Base-by-base conservation (phyloP, 352 stramenopile species). In the Globisporangium splendens region DNA sequence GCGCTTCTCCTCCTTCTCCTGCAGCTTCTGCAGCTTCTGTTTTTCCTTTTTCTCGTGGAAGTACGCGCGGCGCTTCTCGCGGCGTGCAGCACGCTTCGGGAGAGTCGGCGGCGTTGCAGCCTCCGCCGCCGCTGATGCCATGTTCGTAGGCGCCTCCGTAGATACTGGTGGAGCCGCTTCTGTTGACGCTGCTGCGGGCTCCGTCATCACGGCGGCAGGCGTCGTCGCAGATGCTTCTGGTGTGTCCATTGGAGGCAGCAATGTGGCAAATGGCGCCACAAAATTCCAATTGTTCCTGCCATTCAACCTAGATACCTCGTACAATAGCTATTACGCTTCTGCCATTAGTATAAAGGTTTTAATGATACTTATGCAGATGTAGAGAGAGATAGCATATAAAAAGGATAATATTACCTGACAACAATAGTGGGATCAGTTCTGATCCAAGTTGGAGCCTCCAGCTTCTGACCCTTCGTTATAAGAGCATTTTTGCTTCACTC, bases 11-110 rank as follows among this genome's bases (percentile, higher is more conserved):
- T 86, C 71, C 22, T 72, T 54, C 33, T 66, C 24, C 52, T 77
- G 63, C 56, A 83, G 73, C 33, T 70, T 75, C 60, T 87, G 75
- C 54, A 80, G 65, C 59, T 96, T 95, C 67, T 98, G 97, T 28
- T 90, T 70, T 56, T 79, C 77, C 55, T 95, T 96, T 56, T 85
- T 86, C 59, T 91, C 77, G 57, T 96, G 77, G 69, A 66, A 93
- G 53, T 78, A 73, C 59, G 71, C 66, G 6, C 68, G 73, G n/a
- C 70, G 77, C 67, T 90, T 91, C 52, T 81, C 71, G 51, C 75
- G 79, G 31, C 73, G 72, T 55, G 77, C 75, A 1, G 72, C 69
- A 46, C 80, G 75, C 73, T 86, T 88, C 21, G 77, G 80, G 24
- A 78, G n/a, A 18, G 10, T 35, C 59, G 0, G 41, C 6, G 4